Base-by-base conservation (phyloP, 306 rosid species). In the Astragalus glycyphyllos region DNA sequence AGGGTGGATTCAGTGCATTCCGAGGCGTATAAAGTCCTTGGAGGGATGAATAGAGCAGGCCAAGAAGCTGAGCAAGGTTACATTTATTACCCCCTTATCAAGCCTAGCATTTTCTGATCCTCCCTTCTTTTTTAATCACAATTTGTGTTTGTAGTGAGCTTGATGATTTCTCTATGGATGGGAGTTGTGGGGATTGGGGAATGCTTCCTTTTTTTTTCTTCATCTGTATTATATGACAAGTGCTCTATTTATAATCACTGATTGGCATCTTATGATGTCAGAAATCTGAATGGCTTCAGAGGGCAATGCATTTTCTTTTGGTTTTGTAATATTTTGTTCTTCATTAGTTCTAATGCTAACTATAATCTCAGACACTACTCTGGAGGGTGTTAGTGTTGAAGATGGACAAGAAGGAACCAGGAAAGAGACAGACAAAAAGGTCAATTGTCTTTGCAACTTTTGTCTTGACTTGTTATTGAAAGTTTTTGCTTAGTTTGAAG, bases 1-100 rank as follows among this genome's bases (percentile, higher is more conserved):
- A 79, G 99, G 76, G 99, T 94, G 73, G 99, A 94, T 80, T 89
- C 99, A 0, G 97, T 87, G 72, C 99, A 94, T 69, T 91, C 97
- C 11, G 97, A 91, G 81, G 96, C 99, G 6, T 94, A 94, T 74
- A 91, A 94, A 82, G 99, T 94, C 66, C 99, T 91, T 79, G 91
- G 97, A 32, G 96, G 99, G 75, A 91, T 91, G 97, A 94, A 94
- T 58, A 86, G 99, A 81, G 97, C 91, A 20, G 97, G 96, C 16
- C 97, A 86, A 82, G 99, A 89, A 69, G 78, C 84, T 50, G 92
- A 89, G 49, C 89, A 85, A 83, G 97, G 97, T 94, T 72, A 47
- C 58, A 74, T 50, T 78, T 40, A 4, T 55, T 61, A 32, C 59
- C 69, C 42, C 73, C 64, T 26, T 45, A 15, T 59, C 26, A 55